These are phyloP conservation scores for Yamagishiella unicocca DNA, from an alignment of 139 green algal genomes.

Conservation along the genomic window DNA sequence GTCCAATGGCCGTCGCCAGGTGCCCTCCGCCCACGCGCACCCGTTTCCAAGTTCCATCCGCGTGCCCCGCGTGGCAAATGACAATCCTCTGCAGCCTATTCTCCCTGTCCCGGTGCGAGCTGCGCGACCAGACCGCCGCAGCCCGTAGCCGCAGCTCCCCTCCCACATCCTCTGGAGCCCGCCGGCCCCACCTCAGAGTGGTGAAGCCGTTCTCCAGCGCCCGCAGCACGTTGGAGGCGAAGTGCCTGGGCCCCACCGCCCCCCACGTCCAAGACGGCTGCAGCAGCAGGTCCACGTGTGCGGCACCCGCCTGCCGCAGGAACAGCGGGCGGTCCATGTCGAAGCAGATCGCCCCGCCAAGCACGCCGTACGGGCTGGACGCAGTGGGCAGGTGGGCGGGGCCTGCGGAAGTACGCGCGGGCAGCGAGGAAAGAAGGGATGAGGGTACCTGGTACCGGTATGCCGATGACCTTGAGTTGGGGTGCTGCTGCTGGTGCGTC, in stretches of 20 bases:
- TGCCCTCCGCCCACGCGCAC: too few relatives aligned
- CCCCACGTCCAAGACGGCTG: conserved; percentile 64
- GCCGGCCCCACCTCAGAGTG: conserved; percentile 25
- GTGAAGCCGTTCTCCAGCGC: conserved; percentile 61
- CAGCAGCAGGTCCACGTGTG: conserved; percentile 54
- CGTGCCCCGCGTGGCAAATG: too few relatives aligned
- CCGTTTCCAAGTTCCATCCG: too few relatives aligned
- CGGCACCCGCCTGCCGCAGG: conserved; percentile 21
- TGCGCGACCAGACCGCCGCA: background rate
- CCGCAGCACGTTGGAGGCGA: conserved; percentile 47
- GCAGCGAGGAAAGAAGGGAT: too few relatives aligned
- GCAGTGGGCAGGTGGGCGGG: conserved; percentile 22
- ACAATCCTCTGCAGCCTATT: too few relatives aligned
- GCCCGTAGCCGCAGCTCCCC: background rate
- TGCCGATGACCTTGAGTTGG: too few relatives aligned
- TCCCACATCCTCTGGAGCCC: background rate
- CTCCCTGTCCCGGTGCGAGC: background rate
- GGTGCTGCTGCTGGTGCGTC: too few relatives aligned
- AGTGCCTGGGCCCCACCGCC: conserved; percentile 48
- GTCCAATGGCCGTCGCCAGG: too few relatives aligned
- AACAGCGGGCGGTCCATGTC: conserved; percentile 55
- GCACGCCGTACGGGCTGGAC: conserved; percentile 43
- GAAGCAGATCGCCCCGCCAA: conserved; percentile 58
- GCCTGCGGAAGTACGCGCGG: conserved; percentile 9
- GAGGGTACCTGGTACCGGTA: too few relatives aligned